These are phyloP conservation scores for Hypoxylon fragiforme DNA, from an alignment of 495 filamentous ascomycete genomes.

Conservation along the genomic window DNA sequence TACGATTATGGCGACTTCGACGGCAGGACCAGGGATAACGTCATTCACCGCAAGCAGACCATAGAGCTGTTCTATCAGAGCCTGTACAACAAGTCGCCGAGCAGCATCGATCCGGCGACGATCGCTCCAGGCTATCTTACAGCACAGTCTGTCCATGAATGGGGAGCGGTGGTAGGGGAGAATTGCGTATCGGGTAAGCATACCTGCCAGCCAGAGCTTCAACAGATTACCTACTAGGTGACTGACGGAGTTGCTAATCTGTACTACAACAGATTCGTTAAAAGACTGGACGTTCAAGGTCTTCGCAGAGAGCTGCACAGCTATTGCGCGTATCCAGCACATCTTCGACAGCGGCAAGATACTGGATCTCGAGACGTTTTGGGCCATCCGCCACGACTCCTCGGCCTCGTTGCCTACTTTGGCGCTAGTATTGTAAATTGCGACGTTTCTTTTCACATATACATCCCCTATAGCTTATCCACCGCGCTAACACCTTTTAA, in stretches of 20 bases:
- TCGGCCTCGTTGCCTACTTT: constrained; percentile 10
- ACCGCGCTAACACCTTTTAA: neutral
- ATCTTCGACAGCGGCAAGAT: constrained; percentile 8
- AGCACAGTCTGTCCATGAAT: constrained; percentile 15
- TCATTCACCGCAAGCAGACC: constrained; percentile 7
- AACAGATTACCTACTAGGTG: neutral
- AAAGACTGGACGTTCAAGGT: constrained; percentile 14
- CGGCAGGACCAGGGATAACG: constrained; percentile 2
- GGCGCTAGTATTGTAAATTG: constrained; percentile 5
- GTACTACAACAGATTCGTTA: constrained; percentile 1
- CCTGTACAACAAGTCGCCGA: constrained; percentile 2
- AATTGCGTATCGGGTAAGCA: constrained; percentile 7
- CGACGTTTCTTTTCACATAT: no score
- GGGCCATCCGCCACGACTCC: constrained; percentile 10
- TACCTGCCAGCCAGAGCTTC: no score
- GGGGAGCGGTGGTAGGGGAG: constrained; percentile 6
- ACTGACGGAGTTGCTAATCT: neutral
- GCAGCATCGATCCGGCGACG: neutral
- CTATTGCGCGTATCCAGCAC: constrained; percentile 1
- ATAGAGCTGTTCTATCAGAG: constrained; percentile 2
- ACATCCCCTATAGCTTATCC: no score
- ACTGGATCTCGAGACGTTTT: constrained; percentile 11
- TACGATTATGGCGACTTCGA: constrained; percentile 14
- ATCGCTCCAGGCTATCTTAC: constrained; percentile 1
- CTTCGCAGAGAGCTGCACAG: constrained; percentile 4